Conservation (phyloP, 331 rosid genomes). For the Pyracantha coccinea region DNA sequence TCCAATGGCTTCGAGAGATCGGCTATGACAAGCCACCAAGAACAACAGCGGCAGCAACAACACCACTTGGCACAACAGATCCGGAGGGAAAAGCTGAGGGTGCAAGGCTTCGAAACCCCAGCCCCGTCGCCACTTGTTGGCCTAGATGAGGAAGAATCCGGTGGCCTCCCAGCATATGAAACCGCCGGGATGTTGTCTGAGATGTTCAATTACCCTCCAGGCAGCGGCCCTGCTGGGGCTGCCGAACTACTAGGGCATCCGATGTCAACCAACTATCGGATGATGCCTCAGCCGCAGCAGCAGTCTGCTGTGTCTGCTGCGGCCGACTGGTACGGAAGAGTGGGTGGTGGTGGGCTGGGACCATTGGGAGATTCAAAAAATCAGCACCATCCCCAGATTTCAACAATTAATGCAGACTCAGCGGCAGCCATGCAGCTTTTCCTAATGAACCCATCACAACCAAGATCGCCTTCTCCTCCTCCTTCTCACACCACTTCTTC, state of each 20-base stretch:
- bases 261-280: constrained; percentile 26
- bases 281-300: constrained; percentile 19
- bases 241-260: constrained; percentile 50
- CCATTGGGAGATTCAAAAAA: constrained; percentile 41
- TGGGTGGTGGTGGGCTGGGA: constrained; percentile 25
- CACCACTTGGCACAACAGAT: constrained; percentile 69
- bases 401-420: constrained; percentile 72
- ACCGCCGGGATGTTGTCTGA: constrained; percentile 82
- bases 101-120: constrained; percentile 47
- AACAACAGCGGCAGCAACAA: constrained; percentile 30
- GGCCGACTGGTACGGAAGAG: constrained; percentile 65
- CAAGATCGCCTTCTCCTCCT: constrained; percentile 64
- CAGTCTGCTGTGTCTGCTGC: constrained; percentile 10
- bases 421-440: constrained; percentile 99
- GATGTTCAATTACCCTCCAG: constrained; percentile 72
- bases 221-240: constrained; percentile 15
- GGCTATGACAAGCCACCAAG: constrained; percentile 14
- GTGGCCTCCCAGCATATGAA: constrained; percentile 61
- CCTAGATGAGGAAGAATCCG: constrained; percentile 44
- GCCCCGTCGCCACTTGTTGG: constrained; percentile 51
- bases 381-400: constrained; percentile 38
- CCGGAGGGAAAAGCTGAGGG: constrained; percentile 72
- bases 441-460: constrained; percentile 68
- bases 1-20: constrained; percentile 86
- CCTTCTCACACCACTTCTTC: constrained; percentile 24